A percentile compares a stretch with the other conserved stretches of the same genome.
These are phyloP conservation scores for Candida ficus DNA, from an alignment of 805 yeast species.

Conservation along the genomic window DNA sequence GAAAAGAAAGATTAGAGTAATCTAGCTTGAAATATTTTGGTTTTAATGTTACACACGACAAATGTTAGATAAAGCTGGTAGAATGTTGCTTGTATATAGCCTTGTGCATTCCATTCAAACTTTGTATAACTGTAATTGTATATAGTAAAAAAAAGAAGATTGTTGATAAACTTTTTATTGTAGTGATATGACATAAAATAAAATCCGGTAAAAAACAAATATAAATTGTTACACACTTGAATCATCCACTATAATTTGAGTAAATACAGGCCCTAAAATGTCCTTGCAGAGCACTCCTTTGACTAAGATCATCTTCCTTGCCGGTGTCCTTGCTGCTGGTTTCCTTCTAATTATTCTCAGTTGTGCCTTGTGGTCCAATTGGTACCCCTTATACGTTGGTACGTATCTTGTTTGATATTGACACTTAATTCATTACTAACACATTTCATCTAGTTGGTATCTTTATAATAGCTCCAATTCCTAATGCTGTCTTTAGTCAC, in stretches of 20 bases:
- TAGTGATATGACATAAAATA: background rate
- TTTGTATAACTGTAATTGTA: constrained; percentile 5
- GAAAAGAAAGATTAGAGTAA: constrained; percentile 13
- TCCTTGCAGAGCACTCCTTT: constrained; percentile 45
- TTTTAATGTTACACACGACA: constrained; percentile 5
- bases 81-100: constrained; percentile 2
- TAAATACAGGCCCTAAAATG: constrained; percentile 5
- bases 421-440: constrained; percentile 6
- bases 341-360: constrained; percentile 83
- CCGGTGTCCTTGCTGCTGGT: constrained; percentile 81
- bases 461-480: constrained; percentile 67
- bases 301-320: constrained; percentile 70
- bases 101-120: background rate
- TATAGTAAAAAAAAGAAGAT: constrained; percentile 6
- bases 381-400: constrained; percentile 82
- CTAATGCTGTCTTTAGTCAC: constrained; percentile 53
- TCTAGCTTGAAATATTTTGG: background rate
- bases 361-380: constrained; percentile 82
- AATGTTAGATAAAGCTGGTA: background rate
- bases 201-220: too few relatives aligned
- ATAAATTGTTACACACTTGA: too few relatives aligned
- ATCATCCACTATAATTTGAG: too few relatives aligned
- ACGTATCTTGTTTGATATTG: constrained; percentile 19
- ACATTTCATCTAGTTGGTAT: constrained; percentile 50
- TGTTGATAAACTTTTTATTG: background rate